These are phyloP conservation scores for Malassezia psittaci DNA, from an alignment of 1,284 basidiomycete species.

Conservation along the genomic window DNA sequence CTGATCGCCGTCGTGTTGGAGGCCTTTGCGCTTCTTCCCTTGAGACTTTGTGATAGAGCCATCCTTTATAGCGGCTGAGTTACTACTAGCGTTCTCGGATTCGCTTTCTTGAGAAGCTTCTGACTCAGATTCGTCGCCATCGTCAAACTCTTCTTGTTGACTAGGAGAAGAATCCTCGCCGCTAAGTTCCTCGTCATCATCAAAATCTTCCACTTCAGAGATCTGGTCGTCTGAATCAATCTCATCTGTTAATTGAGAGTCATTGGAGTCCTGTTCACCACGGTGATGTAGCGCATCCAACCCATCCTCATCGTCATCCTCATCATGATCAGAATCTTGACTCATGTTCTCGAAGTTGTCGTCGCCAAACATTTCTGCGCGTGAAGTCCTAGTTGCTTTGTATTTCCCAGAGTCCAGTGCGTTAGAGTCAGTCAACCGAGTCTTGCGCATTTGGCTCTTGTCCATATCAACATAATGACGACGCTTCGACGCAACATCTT, in stretches of 20 bases:
- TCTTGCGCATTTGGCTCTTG: slow-evolving; percentile 26
- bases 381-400: slow-evolving; percentile 26
- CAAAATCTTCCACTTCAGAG: slow-evolving; percentile 12
- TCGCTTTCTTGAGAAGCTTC: slow-evolving; percentile 22
- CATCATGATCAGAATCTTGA: slow-evolving; percentile 11
- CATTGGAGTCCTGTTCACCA: slow-evolving; percentile 13
- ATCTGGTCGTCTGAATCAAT: slow-evolving; percentile 1
- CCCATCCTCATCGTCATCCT: slow-evolving; percentile 15
- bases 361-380: slow-evolving; percentile 29
- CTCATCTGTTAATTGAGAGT: neutral
- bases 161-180: neutral
- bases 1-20: neutral
- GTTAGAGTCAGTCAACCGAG: slow-evolving; percentile 27
- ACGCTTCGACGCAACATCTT: slow-evolving; percentile 18
- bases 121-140: slow-evolving; percentile 5
- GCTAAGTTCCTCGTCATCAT: slow-evolving; percentile 6
- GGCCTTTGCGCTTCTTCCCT: neutral
- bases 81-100: neutral
- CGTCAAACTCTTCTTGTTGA: neutral
- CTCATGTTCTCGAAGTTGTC: slow-evolving; percentile 15
- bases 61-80: neutral
- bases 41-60: neutral
- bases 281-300: slow-evolving; percentile 8
- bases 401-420: slow-evolving; percentile 22
- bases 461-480: slow-evolving; percentile 34